These are phyloP conservation scores for Naganishia vishniacii DNA, from an alignment of 768 basidiomycete species.

Conservation along the genomic window DNA sequence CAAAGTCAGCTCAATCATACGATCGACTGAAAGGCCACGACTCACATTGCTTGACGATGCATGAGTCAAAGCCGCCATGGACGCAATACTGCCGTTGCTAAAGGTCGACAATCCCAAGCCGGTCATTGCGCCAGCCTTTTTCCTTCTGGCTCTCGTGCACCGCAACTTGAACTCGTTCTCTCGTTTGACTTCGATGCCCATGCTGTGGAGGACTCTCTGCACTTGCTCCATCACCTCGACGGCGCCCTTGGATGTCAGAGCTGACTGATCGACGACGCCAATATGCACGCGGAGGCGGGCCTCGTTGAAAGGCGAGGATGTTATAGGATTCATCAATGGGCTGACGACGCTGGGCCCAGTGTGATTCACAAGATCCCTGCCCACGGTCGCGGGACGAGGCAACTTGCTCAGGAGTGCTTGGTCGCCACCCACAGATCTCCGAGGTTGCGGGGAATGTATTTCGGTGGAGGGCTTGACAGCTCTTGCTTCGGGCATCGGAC, in stretches of 20 bases:
- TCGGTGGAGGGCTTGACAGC: background rate
- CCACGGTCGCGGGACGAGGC: slow-evolving; percentile 28
- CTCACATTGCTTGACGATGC: slow-evolving; percentile 82
- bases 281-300: slow-evolving; percentile 68
- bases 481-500: background rate
- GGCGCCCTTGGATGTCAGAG: slow-evolving; percentile 75
- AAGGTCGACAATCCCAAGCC: slow-evolving; percentile 51
- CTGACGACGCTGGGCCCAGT: slow-evolving; percentile 22
- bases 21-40: slow-evolving; percentile 31
- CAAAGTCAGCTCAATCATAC: slow-evolving; percentile 17
- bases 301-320: slow-evolving; percentile 48
- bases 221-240: slow-evolving; percentile 84
- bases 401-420: slow-evolving; percentile 31
- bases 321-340: slow-evolving; percentile 12
- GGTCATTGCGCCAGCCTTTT: slow-evolving; percentile 53
- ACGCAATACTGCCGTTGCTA: slow-evolving; percentile 57
- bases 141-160: slow-evolving; percentile 72
- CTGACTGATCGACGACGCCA: slow-evolving; percentile 85
- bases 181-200: slow-evolving; percentile 82
- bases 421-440: slow-evolving; percentile 27
- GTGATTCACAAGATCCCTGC: slow-evolving; percentile 14
- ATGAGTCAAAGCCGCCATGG: slow-evolving; percentile 70
- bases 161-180: slow-evolving; percentile 89
- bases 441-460: slow-evolving; percentile 25
- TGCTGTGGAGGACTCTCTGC: slow-evolving; percentile 67